Conservation (phyloP, 805 yeast genomes). For the Starmera quercuum region DNA sequence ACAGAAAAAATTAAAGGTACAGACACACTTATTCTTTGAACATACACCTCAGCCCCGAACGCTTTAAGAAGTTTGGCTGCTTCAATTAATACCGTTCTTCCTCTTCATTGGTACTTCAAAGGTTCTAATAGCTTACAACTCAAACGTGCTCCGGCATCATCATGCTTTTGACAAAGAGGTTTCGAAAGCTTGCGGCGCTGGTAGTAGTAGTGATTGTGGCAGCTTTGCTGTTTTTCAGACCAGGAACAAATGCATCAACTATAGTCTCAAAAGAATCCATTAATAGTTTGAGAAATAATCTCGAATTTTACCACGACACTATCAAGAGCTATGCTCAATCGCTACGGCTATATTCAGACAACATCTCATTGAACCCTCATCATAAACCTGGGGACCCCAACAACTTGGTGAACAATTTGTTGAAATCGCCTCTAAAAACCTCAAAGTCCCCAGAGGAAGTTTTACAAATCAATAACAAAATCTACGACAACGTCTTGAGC, state of each 20-base stretch:
- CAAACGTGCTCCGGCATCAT: no score
- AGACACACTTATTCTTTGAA: no score
- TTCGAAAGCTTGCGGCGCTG: background rate
- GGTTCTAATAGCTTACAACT: no score
- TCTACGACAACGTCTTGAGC: slow-evolving; percentile 3
- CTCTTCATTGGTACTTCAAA: no score
- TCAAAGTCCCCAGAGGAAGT: slow-evolving; percentile 7
- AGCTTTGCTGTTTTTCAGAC: background rate
- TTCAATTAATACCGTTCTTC: no score
- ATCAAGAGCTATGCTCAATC: slow-evolving; percentile 14
- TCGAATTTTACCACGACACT: slow-evolving; percentile 12
- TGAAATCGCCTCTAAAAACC: slow-evolving; percentile 16
- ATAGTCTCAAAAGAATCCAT: slow-evolving; percentile 1
- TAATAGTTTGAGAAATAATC: slow-evolving; percentile 6
- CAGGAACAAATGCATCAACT: background rate
- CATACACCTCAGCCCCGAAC: no score
- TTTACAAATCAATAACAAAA: slow-evolving; percentile 7
- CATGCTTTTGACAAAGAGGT: background rate
- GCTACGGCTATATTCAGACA: slow-evolving; percentile 6
- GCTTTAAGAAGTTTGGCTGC: no score
- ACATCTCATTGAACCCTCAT: background rate
- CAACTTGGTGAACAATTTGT: slow-evolving; percentile 7
- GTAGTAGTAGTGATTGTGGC: background rate
- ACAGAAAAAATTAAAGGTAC: no score
- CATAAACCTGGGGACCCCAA: background rate